Evolutionary conservation across 169 alveolate genomes (phyloP).

Genomic region (Besnoitia besnoiti): DNA sequence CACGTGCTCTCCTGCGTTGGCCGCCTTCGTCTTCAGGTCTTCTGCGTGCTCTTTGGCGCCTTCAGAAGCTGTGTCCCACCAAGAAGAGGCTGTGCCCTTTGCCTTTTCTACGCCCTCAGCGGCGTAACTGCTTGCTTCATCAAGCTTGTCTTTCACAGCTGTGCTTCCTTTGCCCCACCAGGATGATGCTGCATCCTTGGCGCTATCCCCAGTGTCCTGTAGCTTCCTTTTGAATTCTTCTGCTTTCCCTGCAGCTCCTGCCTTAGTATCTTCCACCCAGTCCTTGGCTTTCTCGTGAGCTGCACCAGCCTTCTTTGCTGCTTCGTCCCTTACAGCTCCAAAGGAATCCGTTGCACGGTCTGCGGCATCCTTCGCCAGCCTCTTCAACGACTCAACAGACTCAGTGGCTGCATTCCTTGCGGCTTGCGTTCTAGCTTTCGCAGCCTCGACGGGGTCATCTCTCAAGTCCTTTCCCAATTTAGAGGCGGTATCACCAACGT

Average conservation of each 20-base stretch:
- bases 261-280: neutral
- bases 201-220: neutral
- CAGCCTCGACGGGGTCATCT: neutral
- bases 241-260: neutral
- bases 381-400: neutral
- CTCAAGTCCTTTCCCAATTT: neutral
- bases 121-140: neutral
- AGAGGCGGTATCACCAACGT: neutral
- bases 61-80: neutral
- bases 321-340: neutral
- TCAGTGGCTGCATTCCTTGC: neutral
- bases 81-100: neutral
- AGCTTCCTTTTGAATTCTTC: neutral
- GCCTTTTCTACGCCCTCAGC: neutral
- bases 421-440: neutral
- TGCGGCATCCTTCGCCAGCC: neutral
- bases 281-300: neutral
- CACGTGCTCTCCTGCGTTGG: neutral
- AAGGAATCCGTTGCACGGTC: neutral
- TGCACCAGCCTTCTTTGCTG: neutral
- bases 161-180: neutral
- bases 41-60: neutral
- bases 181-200: neutral
- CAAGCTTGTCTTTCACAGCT: neutral
- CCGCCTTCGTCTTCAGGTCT: neutral